phyloP scores from a whole-genome alignment of 2,329 filamentous ascomycete genomes.

The Teratosphaeriaceae sp. region DNA sequence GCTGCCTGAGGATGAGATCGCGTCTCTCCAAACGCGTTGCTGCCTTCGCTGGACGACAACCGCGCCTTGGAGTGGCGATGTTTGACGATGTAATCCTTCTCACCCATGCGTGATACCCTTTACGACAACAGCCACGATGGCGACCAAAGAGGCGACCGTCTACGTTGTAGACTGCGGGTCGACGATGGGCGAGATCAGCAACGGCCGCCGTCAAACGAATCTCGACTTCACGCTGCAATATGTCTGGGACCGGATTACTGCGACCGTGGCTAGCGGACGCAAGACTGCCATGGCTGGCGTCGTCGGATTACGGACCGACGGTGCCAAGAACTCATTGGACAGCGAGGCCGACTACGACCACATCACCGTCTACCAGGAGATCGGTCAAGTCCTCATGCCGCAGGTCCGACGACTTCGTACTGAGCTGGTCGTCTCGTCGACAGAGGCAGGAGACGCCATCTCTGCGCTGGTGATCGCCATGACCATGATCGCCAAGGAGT shows the following conservation, averaged over 20 bases:
- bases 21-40: too few species aligned
- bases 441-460: constrained; percentile 68
- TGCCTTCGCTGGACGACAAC: too few species aligned
- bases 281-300: constrained; percentile 74
- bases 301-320: constrained; percentile 73
- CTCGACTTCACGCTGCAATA: constrained; percentile 87
- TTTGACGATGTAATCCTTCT: too few species aligned
- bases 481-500: constrained; percentile 74
- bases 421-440: constrained; percentile 60
- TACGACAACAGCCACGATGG: constrained; percentile 50
- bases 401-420: constrained; percentile 60
- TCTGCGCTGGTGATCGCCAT: constrained; percentile 82
- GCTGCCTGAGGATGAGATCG: too few species aligned
- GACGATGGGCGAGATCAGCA: constrained; percentile 70
- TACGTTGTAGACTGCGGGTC: constrained; percentile 84
- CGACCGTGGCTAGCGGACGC: constrained; percentile 61
- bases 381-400: constrained; percentile 62
- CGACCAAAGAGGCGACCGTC: constrained; percentile 85
- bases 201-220: constrained; percentile 68
- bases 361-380: constrained; percentile 62
- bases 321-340: constrained; percentile 61
- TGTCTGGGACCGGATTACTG: constrained; percentile 87
- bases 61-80: too few species aligned
- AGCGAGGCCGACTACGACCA: constrained; percentile 68
- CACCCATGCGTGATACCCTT: too few species aligned